Percentiles rank a stretch among this genome's conserved stretches.
Conservation (phyloP, 495 filamentous ascomycete species). For the Mycothermus thermophilus region DNA sequence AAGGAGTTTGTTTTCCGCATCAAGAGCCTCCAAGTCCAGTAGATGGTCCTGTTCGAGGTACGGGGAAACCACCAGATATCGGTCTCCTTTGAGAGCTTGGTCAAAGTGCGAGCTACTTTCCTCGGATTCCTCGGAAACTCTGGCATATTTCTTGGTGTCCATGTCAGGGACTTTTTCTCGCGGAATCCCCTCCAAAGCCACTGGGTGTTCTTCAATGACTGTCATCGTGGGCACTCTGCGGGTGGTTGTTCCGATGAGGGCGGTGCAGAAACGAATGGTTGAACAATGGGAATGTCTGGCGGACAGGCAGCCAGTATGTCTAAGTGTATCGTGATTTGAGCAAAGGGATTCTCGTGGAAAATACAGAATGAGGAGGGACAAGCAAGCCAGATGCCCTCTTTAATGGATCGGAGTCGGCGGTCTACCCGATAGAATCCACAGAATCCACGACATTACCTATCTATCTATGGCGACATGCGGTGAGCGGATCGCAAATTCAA, state of each 20-base stretch:
- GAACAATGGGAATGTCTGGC: too few relatives aligned
- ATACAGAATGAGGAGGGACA: too few relatives aligned
- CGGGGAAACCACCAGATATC: conserved; percentile 54
- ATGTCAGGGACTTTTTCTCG: too few relatives aligned
- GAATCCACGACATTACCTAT: not conserved
- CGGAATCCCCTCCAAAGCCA: too few relatives aligned
- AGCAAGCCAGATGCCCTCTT: too few relatives aligned
- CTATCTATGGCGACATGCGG: conserved; percentile 11
- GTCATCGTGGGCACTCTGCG: too few relatives aligned
- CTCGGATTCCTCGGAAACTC: not conserved
- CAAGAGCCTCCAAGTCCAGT: conserved; percentile 52
- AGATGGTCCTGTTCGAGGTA: conserved; percentile 56
- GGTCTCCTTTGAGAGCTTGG: conserved; percentile 1
- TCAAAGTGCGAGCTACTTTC: conserved; percentile 1
- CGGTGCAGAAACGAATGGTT: conserved; percentile 3
- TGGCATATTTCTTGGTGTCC: not conserved
- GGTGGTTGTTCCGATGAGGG: not conserved
- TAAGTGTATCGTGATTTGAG: too few relatives aligned
- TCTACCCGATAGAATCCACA: conserved; percentile 5
- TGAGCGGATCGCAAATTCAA: conserved; percentile 14
- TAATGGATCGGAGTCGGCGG: too few relatives aligned
- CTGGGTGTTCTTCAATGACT: too few relatives aligned
- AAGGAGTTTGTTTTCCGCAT: conserved; percentile 50
- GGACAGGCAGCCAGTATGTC: too few relatives aligned
- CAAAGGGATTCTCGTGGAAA: too few relatives aligned